These are phyloP conservation scores for Backusella parvicylindrica DNA, from an alignment of 192 early-diverging fungal genomes.

Conservation along the genomic window DNA sequence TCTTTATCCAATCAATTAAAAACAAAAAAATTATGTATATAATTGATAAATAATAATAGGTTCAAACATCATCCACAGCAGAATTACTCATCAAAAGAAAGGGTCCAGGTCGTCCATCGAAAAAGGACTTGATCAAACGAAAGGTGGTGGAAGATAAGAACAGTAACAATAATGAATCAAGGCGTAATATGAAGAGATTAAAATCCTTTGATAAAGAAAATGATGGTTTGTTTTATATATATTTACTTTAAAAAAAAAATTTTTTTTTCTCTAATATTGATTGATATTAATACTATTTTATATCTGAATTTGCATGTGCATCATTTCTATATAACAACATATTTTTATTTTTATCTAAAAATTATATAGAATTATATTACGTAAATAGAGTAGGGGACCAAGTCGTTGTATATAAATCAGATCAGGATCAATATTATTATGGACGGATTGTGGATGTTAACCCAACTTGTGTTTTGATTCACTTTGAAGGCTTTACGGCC, in stretches of 20 bases:
- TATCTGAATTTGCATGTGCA: background rate
- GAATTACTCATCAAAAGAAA: background rate
- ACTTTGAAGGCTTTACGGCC: constrained; percentile 51
- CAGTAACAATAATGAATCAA: background rate
- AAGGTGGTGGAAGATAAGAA: background rate
- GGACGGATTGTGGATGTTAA: background rate
- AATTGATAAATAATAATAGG: background rate
- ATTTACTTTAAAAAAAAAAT: background rate
- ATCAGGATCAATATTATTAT: background rate
- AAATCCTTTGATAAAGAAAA: background rate
- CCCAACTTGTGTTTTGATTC: constrained; percentile 32
- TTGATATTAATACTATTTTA: background rate
- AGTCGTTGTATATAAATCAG: background rate
- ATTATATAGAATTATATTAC: background rate
- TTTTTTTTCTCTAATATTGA: background rate
- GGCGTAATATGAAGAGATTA: background rate
- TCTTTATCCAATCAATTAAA: background rate
- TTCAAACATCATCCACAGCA: background rate
- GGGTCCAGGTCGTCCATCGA: constrained; percentile 10
- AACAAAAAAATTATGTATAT: no score
- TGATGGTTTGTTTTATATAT: constrained; percentile 1
- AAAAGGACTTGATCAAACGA: background rate
- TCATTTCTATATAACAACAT: constrained; percentile 4
- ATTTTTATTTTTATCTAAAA: background rate
- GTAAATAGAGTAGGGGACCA: constrained; percentile 6